A percentile compares a stretch with the other conserved stretches of the same genome.
phyloP scores from a whole-genome alignment of 2,329 filamentous ascomycete genomes.

The Cladosporium halotolerans region DNA sequence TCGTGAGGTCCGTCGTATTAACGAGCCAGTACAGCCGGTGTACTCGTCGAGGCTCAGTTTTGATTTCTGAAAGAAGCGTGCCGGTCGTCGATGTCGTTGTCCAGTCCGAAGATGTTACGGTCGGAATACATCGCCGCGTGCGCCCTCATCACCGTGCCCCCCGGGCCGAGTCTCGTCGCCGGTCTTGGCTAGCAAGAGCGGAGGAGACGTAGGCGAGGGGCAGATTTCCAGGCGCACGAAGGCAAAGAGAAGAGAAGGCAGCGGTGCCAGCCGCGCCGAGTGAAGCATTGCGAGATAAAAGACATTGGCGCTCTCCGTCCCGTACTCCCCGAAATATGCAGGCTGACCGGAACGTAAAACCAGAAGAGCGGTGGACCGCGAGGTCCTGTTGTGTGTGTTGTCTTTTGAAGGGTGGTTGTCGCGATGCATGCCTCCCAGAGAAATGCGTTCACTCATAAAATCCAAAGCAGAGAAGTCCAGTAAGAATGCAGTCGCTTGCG shows the following conservation, averaged over 20 bases:
- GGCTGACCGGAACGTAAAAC: slow-evolving; percentile 3
- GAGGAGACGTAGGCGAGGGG: neutral
- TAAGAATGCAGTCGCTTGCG: slow-evolving; percentile 12
- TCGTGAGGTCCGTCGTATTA: slow-evolving; percentile 10
- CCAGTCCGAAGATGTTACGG: slow-evolving; percentile 9
- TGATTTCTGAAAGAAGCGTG: slow-evolving; percentile 1
- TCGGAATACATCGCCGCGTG: slow-evolving; percentile 10
- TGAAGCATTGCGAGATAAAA: slow-evolving; percentile 6
- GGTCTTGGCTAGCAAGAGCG: slow-evolving; percentile 6
- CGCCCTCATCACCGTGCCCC: slow-evolving; percentile 15
- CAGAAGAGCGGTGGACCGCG: slow-evolving; percentile 9
- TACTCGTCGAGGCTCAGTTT: slow-evolving; percentile 4
- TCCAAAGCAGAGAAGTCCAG: slow-evolving; percentile 11
- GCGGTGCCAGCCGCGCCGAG: slow-evolving; percentile 6
- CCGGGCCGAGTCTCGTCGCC: too few species aligned
- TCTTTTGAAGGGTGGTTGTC: slow-evolving; percentile 2
- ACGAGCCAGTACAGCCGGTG: slow-evolving; percentile 7
- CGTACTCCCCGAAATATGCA: slow-evolving; percentile 2
- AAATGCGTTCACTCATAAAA: slow-evolving; percentile 12
- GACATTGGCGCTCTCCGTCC: neutral
- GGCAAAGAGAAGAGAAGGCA: slow-evolving; percentile 4
- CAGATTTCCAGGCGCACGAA: slow-evolving; percentile 12
- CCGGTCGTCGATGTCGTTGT: slow-evolving; percentile 15
- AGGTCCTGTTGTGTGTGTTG: slow-evolving; percentile 7
- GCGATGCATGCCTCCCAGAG: slow-evolving; percentile 13